Evolutionary conservation across 768 basidiomycete species (phyloP).

Genomic region (Ramaria rubella): DNA sequence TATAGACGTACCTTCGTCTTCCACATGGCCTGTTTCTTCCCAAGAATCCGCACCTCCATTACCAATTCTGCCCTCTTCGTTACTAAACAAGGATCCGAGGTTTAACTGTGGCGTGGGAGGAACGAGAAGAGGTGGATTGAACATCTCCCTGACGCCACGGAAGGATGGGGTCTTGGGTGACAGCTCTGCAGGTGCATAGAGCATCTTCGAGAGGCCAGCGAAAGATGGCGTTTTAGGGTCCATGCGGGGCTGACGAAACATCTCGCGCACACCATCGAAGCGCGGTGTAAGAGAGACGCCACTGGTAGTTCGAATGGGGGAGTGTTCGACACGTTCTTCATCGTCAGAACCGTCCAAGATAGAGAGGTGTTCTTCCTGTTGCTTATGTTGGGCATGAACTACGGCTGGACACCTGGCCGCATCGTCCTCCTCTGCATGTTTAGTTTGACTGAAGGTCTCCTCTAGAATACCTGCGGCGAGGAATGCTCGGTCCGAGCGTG

Average conservation of each 20-base stretch:
- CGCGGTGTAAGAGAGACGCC: slow-evolving; percentile 17
- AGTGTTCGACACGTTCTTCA: slow-evolving; percentile 25
- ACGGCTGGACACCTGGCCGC: slow-evolving; percentile 13
- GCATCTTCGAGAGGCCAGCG: slow-evolving; percentile 30
- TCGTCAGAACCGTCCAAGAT: neutral
- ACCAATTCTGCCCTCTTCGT: neutral
- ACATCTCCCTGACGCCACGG: slow-evolving; percentile 10
- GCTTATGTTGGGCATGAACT: slow-evolving; percentile 7
- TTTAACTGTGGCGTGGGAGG: neutral
- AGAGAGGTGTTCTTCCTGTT: neutral
- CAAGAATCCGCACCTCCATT: neutral
- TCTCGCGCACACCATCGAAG: slow-evolving; percentile 25
- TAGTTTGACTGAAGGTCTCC: slow-evolving; percentile 5
- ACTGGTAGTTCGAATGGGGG: slow-evolving; percentile 24
- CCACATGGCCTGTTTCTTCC: neutral
- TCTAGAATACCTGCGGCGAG: neutral
- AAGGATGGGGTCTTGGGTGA: slow-evolving; percentile 13
- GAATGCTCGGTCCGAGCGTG: slow-evolving; percentile 11
- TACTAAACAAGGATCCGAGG: neutral
- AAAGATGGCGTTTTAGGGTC: slow-evolving; percentile 27
- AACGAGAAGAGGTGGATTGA: neutral
- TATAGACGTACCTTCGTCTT: neutral
- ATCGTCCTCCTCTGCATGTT: slow-evolving; percentile 16
- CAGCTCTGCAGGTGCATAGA: slow-evolving; percentile 14
- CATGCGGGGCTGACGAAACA: slow-evolving; percentile 22